phyloP scores from a whole-genome alignment of 441 rosid genomes.

The Pelargonium fulgidum region DNA sequence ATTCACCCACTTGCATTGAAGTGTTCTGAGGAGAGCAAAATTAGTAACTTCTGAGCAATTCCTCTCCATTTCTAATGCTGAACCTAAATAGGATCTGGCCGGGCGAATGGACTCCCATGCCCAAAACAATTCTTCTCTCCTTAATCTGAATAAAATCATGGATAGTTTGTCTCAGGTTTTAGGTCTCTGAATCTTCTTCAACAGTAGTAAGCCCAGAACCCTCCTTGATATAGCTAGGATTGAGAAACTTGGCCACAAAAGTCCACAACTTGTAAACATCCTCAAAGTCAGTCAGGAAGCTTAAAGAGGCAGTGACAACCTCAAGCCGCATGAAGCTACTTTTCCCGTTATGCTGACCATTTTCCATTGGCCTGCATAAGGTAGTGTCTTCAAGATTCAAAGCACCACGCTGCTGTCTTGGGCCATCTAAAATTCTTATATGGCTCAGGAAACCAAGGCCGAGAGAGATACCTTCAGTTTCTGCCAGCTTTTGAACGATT shows the following conservation, averaged over 20 bases:
- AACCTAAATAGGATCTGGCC: too few species aligned
- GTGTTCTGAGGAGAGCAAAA: constrained; percentile 5
- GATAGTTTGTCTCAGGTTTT: constrained; percentile 10
- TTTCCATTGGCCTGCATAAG: constrained; percentile 55
- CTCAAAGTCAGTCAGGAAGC: constrained; percentile 89
- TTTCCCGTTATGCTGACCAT: constrained; percentile 51
- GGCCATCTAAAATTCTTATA: constrained; percentile 61
- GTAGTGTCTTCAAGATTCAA: constrained; percentile 50
- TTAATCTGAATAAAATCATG: neutral
- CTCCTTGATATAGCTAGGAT: constrained; percentile 60
- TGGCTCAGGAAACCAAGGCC: constrained; percentile 84
- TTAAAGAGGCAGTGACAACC: constrained; percentile 89
- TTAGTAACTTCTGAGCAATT: neutral
- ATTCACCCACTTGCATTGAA: neutral
- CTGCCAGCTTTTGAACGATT: constrained; percentile 81
- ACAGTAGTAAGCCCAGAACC: constrained; percentile 59
- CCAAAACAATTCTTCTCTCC: neutral
- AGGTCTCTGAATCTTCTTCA: constrained; percentile 60
- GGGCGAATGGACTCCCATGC: neutral
- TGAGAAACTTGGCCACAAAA: constrained; percentile 77
- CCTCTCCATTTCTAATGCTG: too few species aligned
- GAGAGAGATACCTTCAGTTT: constrained; percentile 77
- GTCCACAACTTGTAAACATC: constrained; percentile 91
- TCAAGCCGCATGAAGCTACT: constrained; percentile 67
- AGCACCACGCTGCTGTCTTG: constrained; percentile 42